Percentiles rank a stretch among this genome's conserved stretches.
These are phyloP conservation scores for Microdochium paspali DNA, from an alignment of 2,329 filamentous ascomycete species.

Conservation along the genomic window DNA sequence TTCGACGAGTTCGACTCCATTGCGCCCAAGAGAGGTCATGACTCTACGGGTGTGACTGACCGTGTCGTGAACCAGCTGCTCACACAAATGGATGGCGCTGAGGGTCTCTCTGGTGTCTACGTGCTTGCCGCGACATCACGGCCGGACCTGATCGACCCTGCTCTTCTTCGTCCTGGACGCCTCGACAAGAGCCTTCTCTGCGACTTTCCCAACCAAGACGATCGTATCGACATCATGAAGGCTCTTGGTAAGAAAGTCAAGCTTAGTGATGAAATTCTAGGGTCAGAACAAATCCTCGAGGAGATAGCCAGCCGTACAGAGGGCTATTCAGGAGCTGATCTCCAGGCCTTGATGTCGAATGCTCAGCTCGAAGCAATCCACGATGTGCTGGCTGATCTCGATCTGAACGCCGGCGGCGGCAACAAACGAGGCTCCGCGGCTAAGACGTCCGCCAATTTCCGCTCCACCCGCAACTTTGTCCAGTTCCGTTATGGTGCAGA, in stretches of 20 bases:
- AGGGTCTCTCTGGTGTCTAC: constrained; percentile 90
- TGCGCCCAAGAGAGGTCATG: constrained; percentile 91
- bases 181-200: constrained; percentile 90
- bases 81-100: constrained; percentile 97
- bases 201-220: constrained; percentile 71
- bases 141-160: constrained; percentile 92
- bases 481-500: constrained; percentile 75
- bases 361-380: constrained; percentile 96
- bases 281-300: constrained; percentile 44
- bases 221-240: constrained; percentile 79
- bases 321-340: constrained; percentile 87
- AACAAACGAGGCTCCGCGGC: constrained; percentile 24
- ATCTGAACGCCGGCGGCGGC: constrained; percentile 12
- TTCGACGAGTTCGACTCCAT: constrained; percentile 99
- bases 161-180: constrained; percentile 80
- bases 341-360: constrained; percentile 93
- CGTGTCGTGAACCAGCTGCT: constrained; percentile 96
- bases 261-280: constrained; percentile 56
- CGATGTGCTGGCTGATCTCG: constrained; percentile 65
- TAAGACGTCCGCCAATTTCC: constrained; percentile 16
- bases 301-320: constrained; percentile 74
- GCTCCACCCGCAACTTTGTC: constrained; percentile 49
- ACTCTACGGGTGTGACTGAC: constrained; percentile 96
- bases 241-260: constrained; percentile 77
- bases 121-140: constrained; percentile 89